These are phyloP conservation scores for Xylaria venustula DNA, from an alignment of 495 filamentous ascomycete genomes.

Conservation along the genomic window DNA sequence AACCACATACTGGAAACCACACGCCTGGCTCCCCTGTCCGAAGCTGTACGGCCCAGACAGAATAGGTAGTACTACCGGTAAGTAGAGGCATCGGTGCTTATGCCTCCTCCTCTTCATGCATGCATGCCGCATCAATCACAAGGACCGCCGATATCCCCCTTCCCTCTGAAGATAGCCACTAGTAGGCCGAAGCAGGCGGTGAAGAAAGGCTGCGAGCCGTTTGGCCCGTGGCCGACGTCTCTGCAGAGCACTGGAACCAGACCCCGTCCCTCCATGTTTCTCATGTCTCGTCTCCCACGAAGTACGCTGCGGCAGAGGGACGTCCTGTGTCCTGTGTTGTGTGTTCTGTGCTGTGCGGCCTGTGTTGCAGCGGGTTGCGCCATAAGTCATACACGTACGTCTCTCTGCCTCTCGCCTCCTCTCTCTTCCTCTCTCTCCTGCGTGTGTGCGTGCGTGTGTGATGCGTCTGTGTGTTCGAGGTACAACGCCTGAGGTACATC, in stretches of 20 bases:
- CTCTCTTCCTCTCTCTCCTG: background rate
- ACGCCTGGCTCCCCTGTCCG: slow-evolving; percentile 8
- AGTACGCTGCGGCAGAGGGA: too few species aligned
- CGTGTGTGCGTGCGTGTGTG: background rate
- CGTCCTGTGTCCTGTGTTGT: background rate
- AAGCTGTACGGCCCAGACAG: background rate
- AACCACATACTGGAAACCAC: background rate
- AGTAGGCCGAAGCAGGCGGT: slow-evolving; percentile 13
- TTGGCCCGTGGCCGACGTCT: slow-evolving; percentile 10
- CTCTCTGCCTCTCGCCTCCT: background rate
- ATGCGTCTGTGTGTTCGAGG: background rate
- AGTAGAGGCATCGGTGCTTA: slow-evolving; percentile 15
- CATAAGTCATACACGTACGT: background rate
- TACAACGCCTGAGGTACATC: background rate
- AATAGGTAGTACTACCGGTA: slow-evolving; percentile 11
- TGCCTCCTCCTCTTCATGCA: slow-evolving; percentile 14
- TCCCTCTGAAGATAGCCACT: slow-evolving; percentile 6
- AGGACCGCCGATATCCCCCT: slow-evolving; percentile 9
- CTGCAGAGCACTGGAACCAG: slow-evolving; percentile 8
- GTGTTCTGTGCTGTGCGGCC: background rate
- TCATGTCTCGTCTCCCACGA: background rate
- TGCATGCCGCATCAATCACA: slow-evolving; percentile 14
- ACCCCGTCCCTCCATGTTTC: background rate
- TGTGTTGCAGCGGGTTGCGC: background rate
- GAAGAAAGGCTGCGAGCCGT: slow-evolving; percentile 16